These are phyloP conservation scores for Ceratonia siliqua DNA, from an alignment of 306 rosid genomes.

Conservation along the genomic window DNA sequence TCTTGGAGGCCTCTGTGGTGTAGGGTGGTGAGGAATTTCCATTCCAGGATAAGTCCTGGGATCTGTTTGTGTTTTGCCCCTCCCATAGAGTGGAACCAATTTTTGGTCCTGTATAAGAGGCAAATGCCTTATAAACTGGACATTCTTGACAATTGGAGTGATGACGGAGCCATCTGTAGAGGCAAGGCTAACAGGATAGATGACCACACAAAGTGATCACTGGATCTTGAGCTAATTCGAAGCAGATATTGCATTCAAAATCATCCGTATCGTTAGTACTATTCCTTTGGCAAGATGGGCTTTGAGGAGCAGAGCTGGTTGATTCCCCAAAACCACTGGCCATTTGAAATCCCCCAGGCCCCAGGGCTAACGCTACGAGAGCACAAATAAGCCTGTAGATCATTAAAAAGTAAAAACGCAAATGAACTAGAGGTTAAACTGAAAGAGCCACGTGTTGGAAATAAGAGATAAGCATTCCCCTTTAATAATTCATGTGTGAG, in stretches of 20 bases:
- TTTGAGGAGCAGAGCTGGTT: conserved; percentile 50
- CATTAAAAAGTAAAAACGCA: neutral
- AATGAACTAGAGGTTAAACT: no score
- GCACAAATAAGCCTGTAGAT: neutral
- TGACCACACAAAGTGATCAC: conserved; percentile 92
- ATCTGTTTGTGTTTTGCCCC: conserved; percentile 76
- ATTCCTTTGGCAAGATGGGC: conserved; percentile 51
- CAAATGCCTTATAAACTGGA: conserved; percentile 98
- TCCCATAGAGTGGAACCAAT: conserved; percentile 90
- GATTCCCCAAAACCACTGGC: conserved; percentile 71
- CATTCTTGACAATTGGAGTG: conserved; percentile 93
- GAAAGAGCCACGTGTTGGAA: no score
- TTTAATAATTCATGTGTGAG: no score
- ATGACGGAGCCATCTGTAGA: conserved; percentile 85
- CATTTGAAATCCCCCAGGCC: conserved; percentile 52
- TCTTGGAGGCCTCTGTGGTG: conserved; percentile 81
- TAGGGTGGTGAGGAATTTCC: conserved; percentile 75
- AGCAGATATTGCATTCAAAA: conserved; percentile 95
- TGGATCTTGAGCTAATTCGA: conserved; percentile 89
- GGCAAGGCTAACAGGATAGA: conserved; percentile 92
- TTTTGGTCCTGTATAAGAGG: conserved; percentile 68
- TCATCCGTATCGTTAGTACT: conserved; percentile 67
- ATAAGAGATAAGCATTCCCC: no score
- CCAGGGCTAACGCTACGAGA: neutral
- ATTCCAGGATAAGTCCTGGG: conserved; percentile 80